Base-by-base conservation (phyloP, 2,329 filamentous ascomycete genomes). In the Colletotrichum magnum region DNA sequence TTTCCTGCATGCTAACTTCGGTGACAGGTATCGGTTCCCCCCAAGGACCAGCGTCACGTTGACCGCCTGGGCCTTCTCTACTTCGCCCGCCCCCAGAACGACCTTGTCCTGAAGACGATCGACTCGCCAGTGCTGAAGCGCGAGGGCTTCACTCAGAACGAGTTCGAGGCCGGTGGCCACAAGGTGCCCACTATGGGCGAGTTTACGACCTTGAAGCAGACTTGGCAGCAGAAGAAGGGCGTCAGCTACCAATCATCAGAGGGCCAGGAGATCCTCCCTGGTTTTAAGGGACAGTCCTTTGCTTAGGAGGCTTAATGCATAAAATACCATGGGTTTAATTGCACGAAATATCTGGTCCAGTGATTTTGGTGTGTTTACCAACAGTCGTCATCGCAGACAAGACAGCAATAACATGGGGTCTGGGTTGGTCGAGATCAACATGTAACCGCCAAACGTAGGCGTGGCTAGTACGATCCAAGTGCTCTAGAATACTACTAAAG, bases 21-120 rank as follows among this genome's bases (percentile, higher is more conserved):
- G 7, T 10, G 10, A 16, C 6, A 80, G 77, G 79, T 81, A 0
- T 77, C 79, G 0, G 75, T 79, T 1, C 81, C 81, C 0, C 81
- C 81, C 2, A 77, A 78, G 51, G 81, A 83, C 67, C 81, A 83
- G 66, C 74, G 81, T 0, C 75, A 86, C 60, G 79, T 85, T 2
- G 83, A 86, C 59, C 81, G 86, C 0, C 77, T 86, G 0, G 85
- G 86, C 0, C 74, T 88, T 5, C 72, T 88, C 45, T 88, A 87
- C 70, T 87, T 87, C 75, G 83, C 85, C 1, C 82, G 85, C 0
- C 79, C 80, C 2, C 77, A 82, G 59, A 82, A 83, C 41, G 77
- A 80, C 28, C 74, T 83, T 1, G 72, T 76, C 0, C 72, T 83
- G 0, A 78, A 75, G 18, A 82, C 81, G 0, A 72, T 83, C 5